A percentile compares a stretch with the other conserved stretches of the same genome.
Conservation (phyloP, 768 basidiomycete genomes). For the Pleurotus tuoliensis region DNA sequence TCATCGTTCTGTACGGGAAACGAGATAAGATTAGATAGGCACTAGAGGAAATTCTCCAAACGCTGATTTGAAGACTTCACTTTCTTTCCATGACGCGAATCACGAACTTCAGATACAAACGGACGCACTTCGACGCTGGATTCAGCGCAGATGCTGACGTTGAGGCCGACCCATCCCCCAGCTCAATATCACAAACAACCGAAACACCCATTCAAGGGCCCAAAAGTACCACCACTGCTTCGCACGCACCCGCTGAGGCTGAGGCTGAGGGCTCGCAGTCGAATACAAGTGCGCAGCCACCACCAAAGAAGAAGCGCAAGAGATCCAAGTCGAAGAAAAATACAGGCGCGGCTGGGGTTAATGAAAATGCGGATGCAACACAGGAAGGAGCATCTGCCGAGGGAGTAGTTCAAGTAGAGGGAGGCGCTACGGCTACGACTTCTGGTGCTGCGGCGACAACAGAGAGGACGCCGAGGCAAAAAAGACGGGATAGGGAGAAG, state of each 20-base stretch:
- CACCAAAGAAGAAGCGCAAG: slow-evolving; percentile 59
- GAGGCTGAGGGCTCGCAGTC: too few relatives aligned
- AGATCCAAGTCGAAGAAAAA: slow-evolving; percentile 37
- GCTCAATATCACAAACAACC: neutral
- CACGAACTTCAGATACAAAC: slow-evolving; percentile 71
- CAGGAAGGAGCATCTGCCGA: neutral
- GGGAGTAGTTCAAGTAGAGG: neutral
- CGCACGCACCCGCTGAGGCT: too few relatives aligned
- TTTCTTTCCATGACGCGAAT: slow-evolving; percentile 63
- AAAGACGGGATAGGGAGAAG: slow-evolving; percentile 1
- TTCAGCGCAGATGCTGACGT: slow-evolving; percentile 27
- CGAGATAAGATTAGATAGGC: too few relatives aligned
- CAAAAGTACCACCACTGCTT: too few relatives aligned
- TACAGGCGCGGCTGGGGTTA: slow-evolving; percentile 15
- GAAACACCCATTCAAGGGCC: neutral
- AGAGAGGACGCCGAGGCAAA: slow-evolving; percentile 1
- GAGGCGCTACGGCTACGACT: slow-evolving; percentile 12
- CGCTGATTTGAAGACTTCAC: too few relatives aligned
- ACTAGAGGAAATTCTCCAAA: too few relatives aligned
- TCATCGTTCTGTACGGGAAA: too few relatives aligned
- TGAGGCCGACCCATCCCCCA: slow-evolving; percentile 4
- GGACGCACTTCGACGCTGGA: slow-evolving; percentile 66
- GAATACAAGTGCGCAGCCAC: slow-evolving; percentile 7
- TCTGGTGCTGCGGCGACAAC: slow-evolving; percentile 4
- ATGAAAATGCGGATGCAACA: slow-evolving; percentile 2